phyloP scores from a whole-genome alignment of 2,329 filamentous ascomycete species.

The Neonectria ditissima region DNA sequence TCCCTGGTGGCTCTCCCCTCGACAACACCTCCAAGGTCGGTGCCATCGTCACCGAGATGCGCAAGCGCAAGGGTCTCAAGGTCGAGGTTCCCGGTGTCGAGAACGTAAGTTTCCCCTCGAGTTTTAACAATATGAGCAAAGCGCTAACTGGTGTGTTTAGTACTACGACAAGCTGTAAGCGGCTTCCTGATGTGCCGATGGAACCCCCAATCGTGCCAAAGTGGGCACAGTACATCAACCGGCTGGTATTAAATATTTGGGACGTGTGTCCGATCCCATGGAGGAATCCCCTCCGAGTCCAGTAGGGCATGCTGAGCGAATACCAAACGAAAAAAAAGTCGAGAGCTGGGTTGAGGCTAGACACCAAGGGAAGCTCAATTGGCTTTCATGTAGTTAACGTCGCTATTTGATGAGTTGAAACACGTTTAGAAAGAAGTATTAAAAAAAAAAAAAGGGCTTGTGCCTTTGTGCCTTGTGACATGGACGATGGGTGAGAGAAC shows the following conservation, averaged over 20 bases:
- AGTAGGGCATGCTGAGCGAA: constrained; percentile 49
- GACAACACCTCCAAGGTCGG: constrained; percentile 86
- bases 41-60: constrained; percentile 86
- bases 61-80: constrained; percentile 99
- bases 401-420: constrained; percentile 56
- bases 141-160: constrained; percentile 58
- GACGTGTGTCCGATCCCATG: constrained; percentile 44
- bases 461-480: neutral
- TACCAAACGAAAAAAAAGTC: constrained; percentile 48
- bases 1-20: constrained; percentile 92
- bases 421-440: constrained; percentile 50
- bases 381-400: constrained; percentile 59
- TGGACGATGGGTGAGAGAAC: neutral
- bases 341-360: constrained; percentile 53
- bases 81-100: constrained; percentile 90
- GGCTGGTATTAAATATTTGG: constrained; percentile 50
- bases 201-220: constrained; percentile 59
- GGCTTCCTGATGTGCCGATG: constrained; percentile 58
- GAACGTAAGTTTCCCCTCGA: constrained; percentile 78
- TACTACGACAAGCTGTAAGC: constrained; percentile 99
- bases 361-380: constrained; percentile 52
- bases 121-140: neutral
- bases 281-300: constrained; percentile 43
- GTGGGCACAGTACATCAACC: constrained; percentile 57
- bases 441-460: constrained; percentile 26